A percentile compares a stretch with the other conserved stretches of the same genome.
These are phyloP conservation scores for Penicillium sp. DNA, from an alignment of 2,329 filamentous ascomycete species.

Conservation along the genomic window DNA sequence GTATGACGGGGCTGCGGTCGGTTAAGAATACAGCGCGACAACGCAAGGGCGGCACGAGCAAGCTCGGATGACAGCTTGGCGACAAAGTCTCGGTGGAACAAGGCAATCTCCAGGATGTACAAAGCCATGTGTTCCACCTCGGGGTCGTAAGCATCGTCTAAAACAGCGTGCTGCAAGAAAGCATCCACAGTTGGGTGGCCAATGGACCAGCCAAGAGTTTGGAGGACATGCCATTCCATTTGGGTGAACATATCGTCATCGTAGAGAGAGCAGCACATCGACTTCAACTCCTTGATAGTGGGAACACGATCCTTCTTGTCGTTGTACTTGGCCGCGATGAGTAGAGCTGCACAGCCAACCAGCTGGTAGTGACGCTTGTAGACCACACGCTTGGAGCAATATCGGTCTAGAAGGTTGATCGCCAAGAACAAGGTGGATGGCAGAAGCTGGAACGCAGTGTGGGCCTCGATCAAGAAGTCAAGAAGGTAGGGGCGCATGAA, in stretches of 20 bases:
- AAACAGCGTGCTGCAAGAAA: constrained; percentile 83
- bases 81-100: constrained; percentile 97
- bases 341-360: constrained; percentile 89
- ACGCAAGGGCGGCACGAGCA: constrained; percentile 79
- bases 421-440: constrained; percentile 95
- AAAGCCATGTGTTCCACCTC: constrained; percentile 93
- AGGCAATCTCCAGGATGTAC: constrained; percentile 90
- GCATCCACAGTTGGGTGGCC: constrained; percentile 94
- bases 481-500: constrained; percentile 98
- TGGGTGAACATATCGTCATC: constrained; percentile 99
- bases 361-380: constrained; percentile 99
- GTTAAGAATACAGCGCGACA: constrained; percentile 81
- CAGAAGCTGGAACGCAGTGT: constrained; percentile 88
- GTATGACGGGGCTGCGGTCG: constrained; percentile 72
- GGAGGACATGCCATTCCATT: constrained; percentile 99
- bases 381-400: constrained; percentile 95
- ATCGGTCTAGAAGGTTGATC: constrained; percentile 93
- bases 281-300: constrained; percentile 93
- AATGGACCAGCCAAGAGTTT: constrained; percentile 93
- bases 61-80: constrained; percentile 87
- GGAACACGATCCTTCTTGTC: constrained; percentile 99
- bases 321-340: constrained; percentile 97
- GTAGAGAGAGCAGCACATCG: constrained; percentile 98
- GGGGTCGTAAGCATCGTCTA: constrained; percentile 70
- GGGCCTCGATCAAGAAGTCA: constrained; percentile 96